phyloP scores from a whole-genome alignment of 768 basidiomycete species.

The Scleroderma bovista region DNA sequence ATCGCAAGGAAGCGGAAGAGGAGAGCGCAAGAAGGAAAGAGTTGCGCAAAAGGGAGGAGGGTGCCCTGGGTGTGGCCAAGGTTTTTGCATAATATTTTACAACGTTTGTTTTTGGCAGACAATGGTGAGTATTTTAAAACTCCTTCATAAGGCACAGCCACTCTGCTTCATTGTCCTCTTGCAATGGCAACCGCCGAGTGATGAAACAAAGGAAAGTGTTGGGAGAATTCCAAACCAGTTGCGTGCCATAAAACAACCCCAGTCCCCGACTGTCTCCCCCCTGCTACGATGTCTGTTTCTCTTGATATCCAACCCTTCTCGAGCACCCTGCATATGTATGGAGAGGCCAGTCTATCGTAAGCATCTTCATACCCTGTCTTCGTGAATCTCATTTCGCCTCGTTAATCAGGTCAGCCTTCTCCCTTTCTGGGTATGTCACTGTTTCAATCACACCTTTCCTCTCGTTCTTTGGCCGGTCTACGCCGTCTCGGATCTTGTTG shows the following conservation, averaged over 20 bases:
- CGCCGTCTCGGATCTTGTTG: slow-evolving; percentile 48
- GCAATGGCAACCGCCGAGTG: background rate
- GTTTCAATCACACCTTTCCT: slow-evolving; percentile 58
- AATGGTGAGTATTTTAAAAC: too few species aligned
- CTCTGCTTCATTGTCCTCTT: background rate
- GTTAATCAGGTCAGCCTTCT: slow-evolving; percentile 68
- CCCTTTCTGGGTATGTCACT: slow-evolving; percentile 76
- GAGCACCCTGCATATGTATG: slow-evolving; percentile 61
- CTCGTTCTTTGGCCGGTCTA: slow-evolving; percentile 46
- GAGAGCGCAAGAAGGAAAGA: slow-evolving; percentile 63
- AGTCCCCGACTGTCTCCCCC: too few species aligned
- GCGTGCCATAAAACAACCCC: too few species aligned
- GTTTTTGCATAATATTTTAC: slow-evolving; percentile 68
- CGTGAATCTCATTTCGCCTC: slow-evolving; percentile 3
- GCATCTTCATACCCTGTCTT: slow-evolving; percentile 19
- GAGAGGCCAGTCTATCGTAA: slow-evolving; percentile 60
- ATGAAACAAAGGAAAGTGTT: background rate
- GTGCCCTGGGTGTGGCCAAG: slow-evolving; percentile 77
- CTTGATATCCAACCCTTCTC: slow-evolving; percentile 59
- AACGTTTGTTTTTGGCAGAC: background rate
- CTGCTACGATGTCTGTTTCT: slow-evolving; percentile 50
- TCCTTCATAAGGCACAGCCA: too few species aligned
- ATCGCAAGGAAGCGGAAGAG: slow-evolving; percentile 72
- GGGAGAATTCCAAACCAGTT: background rate
- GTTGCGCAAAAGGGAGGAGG: slow-evolving; percentile 58